Evolutionary conservation across 1,284 basidiomycete genomes (phyloP), one percentile per base, ranked within the genome.

Genomic region (Marasmius oreades): DNA sequence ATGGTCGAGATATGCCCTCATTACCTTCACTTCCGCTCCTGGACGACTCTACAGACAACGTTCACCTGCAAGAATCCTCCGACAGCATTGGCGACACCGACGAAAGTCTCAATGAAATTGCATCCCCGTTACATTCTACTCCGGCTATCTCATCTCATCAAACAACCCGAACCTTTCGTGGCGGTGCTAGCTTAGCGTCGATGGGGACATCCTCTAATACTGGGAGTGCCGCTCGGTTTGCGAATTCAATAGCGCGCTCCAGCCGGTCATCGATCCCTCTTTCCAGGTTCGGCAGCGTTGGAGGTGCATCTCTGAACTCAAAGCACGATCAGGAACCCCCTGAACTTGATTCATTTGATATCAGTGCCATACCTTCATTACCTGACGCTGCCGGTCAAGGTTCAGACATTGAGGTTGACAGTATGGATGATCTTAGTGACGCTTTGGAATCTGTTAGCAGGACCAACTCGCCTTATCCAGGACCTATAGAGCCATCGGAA

Each of bases 1-100:
- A 89, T 62, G 81, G 80, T 54, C 70, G 73, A 61, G 88, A 90
- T 60, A 86, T 91, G 76, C 86, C 90, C 6, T 92, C 90, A 37
- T 71, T 92, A 2, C 89, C 89, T 2, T 89, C 88, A 6, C 69
- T 91, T 6, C 86, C 88, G 12, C 74, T 64, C 1, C 83, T 88
- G 63, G 87, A 90, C 43, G 81, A 86, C 62, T 86, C 85, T 20
- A 74, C 62, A 5, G 69, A 71, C 48, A 66, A 70, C 51, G 66
- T 67, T 56, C 69, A 66, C 53, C 59, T 63, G 64, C 55, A 37
- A 28, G 46, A 51, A 45, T 14, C 37, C 52, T 42, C 34, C 46
- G 36, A 70, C n/a, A 73, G 72, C 45, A 68, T 72, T 33, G 64
- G 67, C 37, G 66, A 70, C 36, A 66, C 72, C 51, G 68, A 68